These are phyloP conservation scores for Zizania latifolia DNA, from an alignment of 176 grass and related monocot species.

Conservation along the genomic window DNA sequence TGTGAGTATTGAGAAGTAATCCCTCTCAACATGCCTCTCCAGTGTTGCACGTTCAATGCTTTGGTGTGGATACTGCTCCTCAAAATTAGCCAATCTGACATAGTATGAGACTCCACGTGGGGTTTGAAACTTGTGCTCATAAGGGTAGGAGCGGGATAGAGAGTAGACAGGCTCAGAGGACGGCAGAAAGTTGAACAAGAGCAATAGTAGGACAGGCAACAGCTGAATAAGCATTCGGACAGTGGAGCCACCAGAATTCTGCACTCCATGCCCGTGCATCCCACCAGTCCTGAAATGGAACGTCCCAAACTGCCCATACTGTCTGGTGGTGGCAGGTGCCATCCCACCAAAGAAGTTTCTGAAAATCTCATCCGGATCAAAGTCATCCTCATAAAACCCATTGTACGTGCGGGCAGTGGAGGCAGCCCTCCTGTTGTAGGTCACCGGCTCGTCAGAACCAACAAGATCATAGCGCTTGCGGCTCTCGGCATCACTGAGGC, in stretches of 20 bases:
- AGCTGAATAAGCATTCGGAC: conserved; percentile 79
- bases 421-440: conserved; percentile 45
- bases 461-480: conserved; percentile 72
- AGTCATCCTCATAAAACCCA: conserved; percentile 65
- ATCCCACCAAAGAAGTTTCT: conserved; percentile 89
- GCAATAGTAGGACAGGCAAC: conserved; percentile 64
- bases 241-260: conserved; percentile 45
- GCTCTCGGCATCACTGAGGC: conserved; percentile 70
- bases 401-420: conserved; percentile 37
- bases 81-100: conserved; percentile 73
- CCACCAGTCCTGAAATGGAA: conserved; percentile 70
- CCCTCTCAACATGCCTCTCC: conserved; percentile 73
- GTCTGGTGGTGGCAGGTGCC: conserved; percentile 60
- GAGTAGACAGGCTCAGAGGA: conserved; percentile 78
- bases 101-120: conserved; percentile 58
- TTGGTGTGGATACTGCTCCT: conserved; percentile 77
- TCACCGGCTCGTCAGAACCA: conserved; percentile 61
- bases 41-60: conserved; percentile 53
- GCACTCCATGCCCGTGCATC: conserved; percentile 29
- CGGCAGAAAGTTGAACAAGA: conserved; percentile 76
- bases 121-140: conserved; percentile 69
- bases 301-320: conserved; percentile 59
- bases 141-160: conserved; percentile 48
- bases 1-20: conserved; percentile 54
- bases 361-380: conserved; percentile 96